phyloP scores from a whole-genome alignment of 495 filamentous ascomycete genomes.

The Penicillium coprophilum region DNA sequence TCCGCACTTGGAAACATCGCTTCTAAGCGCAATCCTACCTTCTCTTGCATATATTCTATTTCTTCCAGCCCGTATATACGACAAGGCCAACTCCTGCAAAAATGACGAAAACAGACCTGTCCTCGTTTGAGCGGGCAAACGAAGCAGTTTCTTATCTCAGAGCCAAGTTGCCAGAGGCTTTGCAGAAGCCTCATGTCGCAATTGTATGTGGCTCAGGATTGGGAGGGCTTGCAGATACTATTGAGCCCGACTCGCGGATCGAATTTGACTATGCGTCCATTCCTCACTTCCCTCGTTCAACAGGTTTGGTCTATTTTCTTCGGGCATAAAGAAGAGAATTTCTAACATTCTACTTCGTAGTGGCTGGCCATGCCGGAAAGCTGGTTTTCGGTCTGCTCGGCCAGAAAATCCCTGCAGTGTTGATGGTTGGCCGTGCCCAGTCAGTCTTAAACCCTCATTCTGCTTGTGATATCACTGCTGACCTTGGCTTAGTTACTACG shows the following conservation, averaged over 20 bases:
- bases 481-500: slow-evolving; percentile 61
- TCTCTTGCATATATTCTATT: background rate
- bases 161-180: slow-evolving; percentile 38
- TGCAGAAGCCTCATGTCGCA: slow-evolving; percentile 59
- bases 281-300: slow-evolving; percentile 64
- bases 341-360: slow-evolving; percentile 39
- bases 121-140: slow-evolving; percentile 35
- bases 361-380: slow-evolving; percentile 71
- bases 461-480: background rate
- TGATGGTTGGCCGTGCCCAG: slow-evolving; percentile 76
- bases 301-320: slow-evolving; percentile 54
- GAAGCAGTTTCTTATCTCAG: slow-evolving; percentile 44
- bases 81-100: background rate
- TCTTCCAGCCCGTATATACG: background rate
- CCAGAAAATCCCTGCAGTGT: slow-evolving; percentile 56
- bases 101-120: slow-evolving; percentile 22
- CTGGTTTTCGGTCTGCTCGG: slow-evolving; percentile 68
- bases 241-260: slow-evolving; percentile 51
- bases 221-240: slow-evolving; percentile 61
- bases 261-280: slow-evolving; percentile 64
- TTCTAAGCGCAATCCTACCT: background rate
- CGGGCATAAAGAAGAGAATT: background rate
- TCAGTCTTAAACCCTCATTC: slow-evolving; percentile 43
- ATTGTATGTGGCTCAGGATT: slow-evolving; percentile 76
- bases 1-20: slow-evolving; percentile 10